A percentile compares a stretch with the other conserved stretches of the same genome.
Evolutionary conservation across 331 rosid species (phyloP).

Genomic region (Quercus phellos): DNA sequence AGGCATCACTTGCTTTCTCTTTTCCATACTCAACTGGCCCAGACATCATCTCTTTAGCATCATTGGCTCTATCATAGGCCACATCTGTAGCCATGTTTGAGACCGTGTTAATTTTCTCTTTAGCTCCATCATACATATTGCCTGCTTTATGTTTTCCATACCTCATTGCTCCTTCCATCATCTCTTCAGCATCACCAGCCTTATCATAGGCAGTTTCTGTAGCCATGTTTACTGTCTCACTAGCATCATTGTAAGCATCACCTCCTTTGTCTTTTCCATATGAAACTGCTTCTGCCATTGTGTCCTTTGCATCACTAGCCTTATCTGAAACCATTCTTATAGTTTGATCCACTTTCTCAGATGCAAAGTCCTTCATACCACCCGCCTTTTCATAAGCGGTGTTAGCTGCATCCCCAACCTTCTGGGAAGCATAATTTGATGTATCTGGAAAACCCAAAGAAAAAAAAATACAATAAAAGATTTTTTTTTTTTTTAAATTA

Average conservation of each 20-base stretch:
- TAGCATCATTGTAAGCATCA: constrained; percentile 22
- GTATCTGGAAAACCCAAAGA: constrained; percentile 21
- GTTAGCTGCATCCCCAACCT: constrained; percentile 7
- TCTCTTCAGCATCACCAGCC: constrained; percentile 21
- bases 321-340: constrained; percentile 29
- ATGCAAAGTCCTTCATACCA: constrained; percentile 3
- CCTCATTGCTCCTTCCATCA: constrained; percentile 24
- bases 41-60: neutral
- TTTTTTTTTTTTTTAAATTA: neutral
- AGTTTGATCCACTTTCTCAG: constrained; percentile 11
- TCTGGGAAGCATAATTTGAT: constrained; percentile 26
- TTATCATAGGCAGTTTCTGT: constrained; percentile 26
- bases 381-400: constrained; percentile 23
- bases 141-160: neutral
- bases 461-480: neutral
- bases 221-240: constrained; percentile 9
- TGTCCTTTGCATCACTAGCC: constrained; percentile 13
- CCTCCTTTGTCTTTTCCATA: constrained; percentile 12
- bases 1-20: constrained; percentile 17
- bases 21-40: too few species aligned
- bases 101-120: too few species aligned
- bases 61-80: too few species aligned
- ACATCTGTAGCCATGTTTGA: too few species aligned
- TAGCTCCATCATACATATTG: too few species aligned
- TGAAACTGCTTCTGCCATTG: constrained; percentile 6